These are phyloP conservation scores for Closterium sp. DNA, from an alignment of 139 green algal genomes.

Conservation along the genomic window DNA sequence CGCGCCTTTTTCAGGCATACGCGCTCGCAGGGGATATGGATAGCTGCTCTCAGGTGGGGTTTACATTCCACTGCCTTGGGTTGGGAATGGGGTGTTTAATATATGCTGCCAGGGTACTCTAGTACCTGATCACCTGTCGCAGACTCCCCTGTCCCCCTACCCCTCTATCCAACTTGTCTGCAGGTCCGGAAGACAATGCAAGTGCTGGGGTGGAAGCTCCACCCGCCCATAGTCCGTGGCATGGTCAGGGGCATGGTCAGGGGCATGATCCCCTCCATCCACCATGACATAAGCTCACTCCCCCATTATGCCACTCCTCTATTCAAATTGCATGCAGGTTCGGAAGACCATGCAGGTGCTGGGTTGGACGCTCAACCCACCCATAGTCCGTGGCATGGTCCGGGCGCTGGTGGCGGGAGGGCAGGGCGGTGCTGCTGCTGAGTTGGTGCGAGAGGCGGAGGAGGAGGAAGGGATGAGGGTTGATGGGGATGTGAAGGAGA, in stretches of 20 bases:
- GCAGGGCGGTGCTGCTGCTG: neutral
- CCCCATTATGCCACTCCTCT: no score
- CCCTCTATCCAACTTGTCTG: no score
- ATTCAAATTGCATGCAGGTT: no score
- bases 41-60: neutral
- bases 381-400: neutral
- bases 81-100: neutral
- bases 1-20: neutral
- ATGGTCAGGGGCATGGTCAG: no score
- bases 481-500: neutral
- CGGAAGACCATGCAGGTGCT: neutral
- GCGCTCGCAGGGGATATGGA: slow-evolving; percentile 4
- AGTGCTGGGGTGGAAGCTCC: neutral
- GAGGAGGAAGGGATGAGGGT: neutral
- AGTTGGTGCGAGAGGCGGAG: neutral
- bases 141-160: no score
- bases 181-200: neutral
- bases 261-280: no score
- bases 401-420: neutral
- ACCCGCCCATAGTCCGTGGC: neutral
- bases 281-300: no score
- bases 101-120: no score
- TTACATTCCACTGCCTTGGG: neutral
- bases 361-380: neutral
- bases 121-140: no score